These are phyloP conservation scores for Glonium stellatum DNA, from an alignment of 495 filamentous ascomycete genomes.

Conservation along the genomic window DNA sequence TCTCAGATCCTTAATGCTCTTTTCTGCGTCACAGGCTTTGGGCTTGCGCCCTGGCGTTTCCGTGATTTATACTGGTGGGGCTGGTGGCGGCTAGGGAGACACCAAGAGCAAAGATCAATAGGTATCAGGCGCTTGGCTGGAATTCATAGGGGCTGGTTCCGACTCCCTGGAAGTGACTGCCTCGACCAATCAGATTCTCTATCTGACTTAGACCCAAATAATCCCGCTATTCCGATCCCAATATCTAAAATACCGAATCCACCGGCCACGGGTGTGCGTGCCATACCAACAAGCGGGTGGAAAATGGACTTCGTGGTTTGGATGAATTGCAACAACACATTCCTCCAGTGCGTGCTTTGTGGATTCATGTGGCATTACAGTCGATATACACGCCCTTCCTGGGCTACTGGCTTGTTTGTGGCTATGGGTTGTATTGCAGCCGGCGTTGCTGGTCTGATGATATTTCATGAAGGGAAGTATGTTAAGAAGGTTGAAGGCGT, in stretches of 20 bases:
- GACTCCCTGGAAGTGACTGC: conserved; percentile 49
- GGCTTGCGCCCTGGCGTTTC: conserved; percentile 78
- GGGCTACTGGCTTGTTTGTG: conserved; percentile 69
- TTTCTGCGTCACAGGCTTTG: conserved; percentile 83
- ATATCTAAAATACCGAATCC: conserved; percentile 45
- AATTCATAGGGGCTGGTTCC: conserved; percentile 65
- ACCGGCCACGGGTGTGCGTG: conserved; percentile 57
- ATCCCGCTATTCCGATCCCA: conserved; percentile 50
- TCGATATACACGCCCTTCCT: conserved; percentile 57
- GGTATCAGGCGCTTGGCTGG: conserved; percentile 56
- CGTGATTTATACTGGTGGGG: conserved; percentile 67
- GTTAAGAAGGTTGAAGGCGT: conserved; percentile 64
- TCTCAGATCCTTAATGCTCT: conserved; percentile 80
- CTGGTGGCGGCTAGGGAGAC: conserved; percentile 48
- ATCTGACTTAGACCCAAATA: conserved; percentile 24
- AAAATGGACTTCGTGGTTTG: conserved; percentile 76
- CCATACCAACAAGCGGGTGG: conserved; percentile 61
- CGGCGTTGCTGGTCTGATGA: conserved; percentile 60
- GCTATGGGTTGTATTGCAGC: conserved; percentile 61
- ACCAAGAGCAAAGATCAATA: conserved; percentile 36
- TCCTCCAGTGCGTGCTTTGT: conserved; percentile 63
- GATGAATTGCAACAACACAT: conserved; percentile 66
- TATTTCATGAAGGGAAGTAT: conserved; percentile 50
- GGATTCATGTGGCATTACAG: conserved; percentile 77
- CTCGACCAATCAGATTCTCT: conserved; percentile 17